Base-by-base conservation (phyloP, 139 green algal genomes). In the Chlorella sp. region DNA sequence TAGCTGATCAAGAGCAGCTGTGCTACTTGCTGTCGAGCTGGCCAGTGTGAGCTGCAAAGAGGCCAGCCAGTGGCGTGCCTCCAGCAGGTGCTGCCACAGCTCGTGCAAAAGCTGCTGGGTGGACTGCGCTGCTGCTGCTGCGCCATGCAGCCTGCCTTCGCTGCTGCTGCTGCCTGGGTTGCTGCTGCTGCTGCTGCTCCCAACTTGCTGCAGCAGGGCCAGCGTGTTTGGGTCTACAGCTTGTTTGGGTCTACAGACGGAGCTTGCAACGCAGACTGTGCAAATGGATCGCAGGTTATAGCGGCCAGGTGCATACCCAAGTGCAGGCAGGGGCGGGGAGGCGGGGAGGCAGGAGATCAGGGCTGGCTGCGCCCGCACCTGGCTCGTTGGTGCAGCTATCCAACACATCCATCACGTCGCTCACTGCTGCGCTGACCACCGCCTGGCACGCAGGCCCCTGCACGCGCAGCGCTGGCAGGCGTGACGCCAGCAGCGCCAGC, bases 371-470 rank as follows among this genome's bases (percentile, higher is more conserved):
- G 5, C 48, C 48, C 48, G 7, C 48, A 57, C 48, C 48, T 71
- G 7, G 32, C 9, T 34, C 4, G 32, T 32, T 2, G 71, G 60
- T 21, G 81, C 57, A 57, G 81, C 57, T 26, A 57, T 86, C 48
- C 80, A 71, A 39, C 42, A 87, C 48, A 34, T 91, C 88, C 77
- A 91, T 61, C 48, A 91, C 82, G 37, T 91, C 78, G 2, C 18
- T 57, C 22, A 91, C 21, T 21, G 69, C 78, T 30, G 22, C 24
- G 26, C 30, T 53, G 66, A 42, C 86, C 11, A 71, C 81, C 12
- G 82, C 81, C 60, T 91, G 88, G 34, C 53, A 28, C 48, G 15
- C 34, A 34, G n/a, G 21, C 11, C 53, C 40, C 26, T 34, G 79
- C 42, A 86, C 53, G 30, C 83, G 83, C 83, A 87, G 36, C 24